A percentile compares a stretch with the other conserved stretches of the same genome.
Evolutionary conservation across 192 early-diverging fungal species (phyloP).

Genomic region (Piromyces finnis): DNA sequence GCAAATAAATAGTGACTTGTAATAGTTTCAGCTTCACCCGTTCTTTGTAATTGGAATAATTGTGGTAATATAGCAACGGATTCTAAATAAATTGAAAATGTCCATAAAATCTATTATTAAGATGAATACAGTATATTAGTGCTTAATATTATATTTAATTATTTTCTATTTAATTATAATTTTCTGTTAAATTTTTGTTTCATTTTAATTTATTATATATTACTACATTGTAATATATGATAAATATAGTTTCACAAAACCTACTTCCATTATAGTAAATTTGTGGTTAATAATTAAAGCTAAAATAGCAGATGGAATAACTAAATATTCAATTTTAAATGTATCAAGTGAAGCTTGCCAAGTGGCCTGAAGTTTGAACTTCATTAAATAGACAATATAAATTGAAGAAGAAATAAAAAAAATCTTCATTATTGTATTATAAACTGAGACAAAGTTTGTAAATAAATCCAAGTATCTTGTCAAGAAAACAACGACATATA

Average conservation of each 20-base stretch:
- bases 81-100: constrained; percentile 94
- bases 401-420: constrained; percentile 75
- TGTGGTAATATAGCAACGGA: constrained; percentile 94
- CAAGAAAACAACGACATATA: constrained; percentile 79
- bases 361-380: constrained; percentile 60
- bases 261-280: constrained; percentile 51
- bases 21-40: constrained; percentile 97
- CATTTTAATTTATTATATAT: too few species aligned
- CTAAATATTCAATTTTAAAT: constrained; percentile 71
- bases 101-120: constrained; percentile 80
- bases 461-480: constrained; percentile 88
- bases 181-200: too few species aligned
- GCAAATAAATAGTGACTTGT: constrained; percentile 98
- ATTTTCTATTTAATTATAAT: too few species aligned
- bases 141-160: too few species aligned
- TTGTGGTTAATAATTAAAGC: constrained; percentile 56
- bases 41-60: constrained; percentile 89
- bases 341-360: constrained; percentile 87
- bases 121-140: too few species aligned
- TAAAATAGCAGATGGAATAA: constrained; percentile 49
- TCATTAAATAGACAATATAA: constrained; percentile 87
- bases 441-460: constrained; percentile 51
- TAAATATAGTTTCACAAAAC: too few species aligned
- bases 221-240: too few species aligned
- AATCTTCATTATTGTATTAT: constrained; percentile 89